Evolutionary conservation across 2,329 filamentous ascomycete species (phyloP).

Genomic region (Nemania bipapillata): DNA sequence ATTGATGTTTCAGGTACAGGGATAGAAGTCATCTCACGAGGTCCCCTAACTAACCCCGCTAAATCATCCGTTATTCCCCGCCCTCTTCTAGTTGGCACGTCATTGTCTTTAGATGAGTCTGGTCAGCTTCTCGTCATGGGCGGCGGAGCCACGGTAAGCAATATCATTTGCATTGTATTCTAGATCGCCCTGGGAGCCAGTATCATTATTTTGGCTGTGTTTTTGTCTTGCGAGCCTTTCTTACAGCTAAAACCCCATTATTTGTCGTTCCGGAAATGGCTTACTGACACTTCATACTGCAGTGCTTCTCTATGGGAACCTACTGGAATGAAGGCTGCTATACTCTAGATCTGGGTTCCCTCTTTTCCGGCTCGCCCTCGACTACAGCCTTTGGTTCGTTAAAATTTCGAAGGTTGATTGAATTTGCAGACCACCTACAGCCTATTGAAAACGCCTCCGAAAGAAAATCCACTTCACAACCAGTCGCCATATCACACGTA

Average conservation of each 20-base stretch:
- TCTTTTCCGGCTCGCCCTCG: background rate
- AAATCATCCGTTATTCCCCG: conserved; percentile 47
- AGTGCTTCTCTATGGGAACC: conserved; percentile 88
- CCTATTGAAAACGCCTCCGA: background rate
- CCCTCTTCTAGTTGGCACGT: conserved; percentile 78
- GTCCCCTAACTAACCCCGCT: conserved; percentile 8
- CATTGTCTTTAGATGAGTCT: conserved; percentile 60
- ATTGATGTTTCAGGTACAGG: conserved; percentile 53
- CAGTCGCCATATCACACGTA: conserved; percentile 55
- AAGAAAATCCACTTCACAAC: conserved; percentile 26
- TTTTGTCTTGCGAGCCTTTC: background rate
- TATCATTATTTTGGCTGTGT: too few species aligned
- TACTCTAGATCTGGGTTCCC: conserved; percentile 27
- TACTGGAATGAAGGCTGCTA: conserved; percentile 75
- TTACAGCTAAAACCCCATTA: background rate
- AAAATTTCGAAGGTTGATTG: conserved; percentile 38
- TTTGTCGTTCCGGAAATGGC: background rate
- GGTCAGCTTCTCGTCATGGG: conserved; percentile 72
- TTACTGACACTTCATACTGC: background rate
- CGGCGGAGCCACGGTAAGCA: conserved; percentile 74
- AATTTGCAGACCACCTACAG: conserved; percentile 37
- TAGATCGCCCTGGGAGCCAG: background rate
- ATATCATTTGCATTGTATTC: background rate
- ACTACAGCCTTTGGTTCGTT: conserved; percentile 19
- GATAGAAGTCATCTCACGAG: conserved; percentile 45